Percentiles rank a stretch among this genome's conserved stretches.
phyloP scores from a whole-genome alignment of 441 rosid genomes.

The Brassica hybrid region DNA sequence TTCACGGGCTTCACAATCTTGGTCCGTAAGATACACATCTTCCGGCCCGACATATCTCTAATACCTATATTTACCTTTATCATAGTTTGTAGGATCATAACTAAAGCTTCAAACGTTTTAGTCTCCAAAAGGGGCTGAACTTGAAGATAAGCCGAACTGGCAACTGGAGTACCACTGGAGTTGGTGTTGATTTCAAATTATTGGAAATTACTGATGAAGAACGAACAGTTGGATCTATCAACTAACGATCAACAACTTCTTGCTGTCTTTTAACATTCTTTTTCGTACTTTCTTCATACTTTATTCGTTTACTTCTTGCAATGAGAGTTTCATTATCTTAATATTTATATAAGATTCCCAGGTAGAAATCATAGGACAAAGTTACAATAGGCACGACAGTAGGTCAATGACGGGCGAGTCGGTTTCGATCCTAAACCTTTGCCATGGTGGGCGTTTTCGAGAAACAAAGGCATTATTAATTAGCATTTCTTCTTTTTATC shows the following conservation, averaged over 20 bases:
- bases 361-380: background rate
- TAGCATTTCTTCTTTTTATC: background rate
- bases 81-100: too few species aligned
- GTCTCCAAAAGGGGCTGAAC: constrained; percentile 1
- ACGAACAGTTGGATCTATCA: constrained; percentile 27
- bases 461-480: background rate
- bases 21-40: too few species aligned
- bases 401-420: constrained; percentile 18
- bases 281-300: background rate
- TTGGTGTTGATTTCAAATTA: constrained; percentile 24
- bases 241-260: constrained; percentile 11
- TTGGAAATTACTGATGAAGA: constrained; percentile 26
- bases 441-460: background rate
- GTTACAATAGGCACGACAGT: background rate
- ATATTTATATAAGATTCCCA: background rate
- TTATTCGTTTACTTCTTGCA: background rate
- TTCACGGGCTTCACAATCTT: too few species aligned
- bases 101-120: too few species aligned
- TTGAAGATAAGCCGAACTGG: constrained; percentile 28
- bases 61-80: too few species aligned
- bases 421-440: background rate
- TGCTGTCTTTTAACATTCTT: constrained; percentile 26
- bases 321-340: constrained; percentile 3
- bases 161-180: constrained; percentile 29
- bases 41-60: too few species aligned